Base-by-base conservation (phyloP, 2,329 filamentous ascomycete genomes). In the Coleophoma crateriformis region DNA sequence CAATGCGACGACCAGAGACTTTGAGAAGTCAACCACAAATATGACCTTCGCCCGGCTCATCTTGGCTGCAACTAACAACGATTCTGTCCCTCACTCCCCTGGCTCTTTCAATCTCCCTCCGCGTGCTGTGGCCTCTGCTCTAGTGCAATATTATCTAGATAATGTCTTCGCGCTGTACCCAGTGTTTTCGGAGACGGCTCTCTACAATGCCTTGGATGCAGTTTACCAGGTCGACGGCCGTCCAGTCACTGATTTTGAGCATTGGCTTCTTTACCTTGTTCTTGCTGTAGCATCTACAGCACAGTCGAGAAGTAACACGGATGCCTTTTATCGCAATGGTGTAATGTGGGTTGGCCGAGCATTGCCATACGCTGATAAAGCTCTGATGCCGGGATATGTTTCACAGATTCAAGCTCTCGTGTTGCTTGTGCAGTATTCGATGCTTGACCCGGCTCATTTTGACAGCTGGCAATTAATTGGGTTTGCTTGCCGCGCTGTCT, bases 401-500 rank as follows among this genome's bases (percentile, higher is more conserved):
- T 80, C 81, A 1, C 92, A 94, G 59, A 90, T 97, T 14, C 91
- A 96, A 65, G 90, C 90, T 0, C 75, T 97, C 19, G 70, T 96
- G 2, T 75, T 97, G 2, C 79, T 97, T 47, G 90, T 90, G 0
- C 84, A 95, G 59, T 97, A 96, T 66, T 85, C 92, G 3, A 87
- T 94, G 73, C 75, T 96, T 45, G 91, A 97, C 60, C 91, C 92
- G 2, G 81, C 85, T 39, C 90, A 95, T 63, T 96, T 96, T 62
- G 90, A 96, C 62, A 90, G 87, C 60, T 97, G 94, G 91, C 91
- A 94, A 56, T 70, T 96, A 54, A 88, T 96, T 49, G 94, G 92
- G 7, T 91, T 94, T 64, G 91, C 92, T 7, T 88, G 88, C 38
- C 82, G 92, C 50, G 88, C 90, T 6, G 84, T 92, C 62, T 80